Conservation (phyloP, 2,329 filamentous ascomycete species). For the Calycina herbarum region DNA sequence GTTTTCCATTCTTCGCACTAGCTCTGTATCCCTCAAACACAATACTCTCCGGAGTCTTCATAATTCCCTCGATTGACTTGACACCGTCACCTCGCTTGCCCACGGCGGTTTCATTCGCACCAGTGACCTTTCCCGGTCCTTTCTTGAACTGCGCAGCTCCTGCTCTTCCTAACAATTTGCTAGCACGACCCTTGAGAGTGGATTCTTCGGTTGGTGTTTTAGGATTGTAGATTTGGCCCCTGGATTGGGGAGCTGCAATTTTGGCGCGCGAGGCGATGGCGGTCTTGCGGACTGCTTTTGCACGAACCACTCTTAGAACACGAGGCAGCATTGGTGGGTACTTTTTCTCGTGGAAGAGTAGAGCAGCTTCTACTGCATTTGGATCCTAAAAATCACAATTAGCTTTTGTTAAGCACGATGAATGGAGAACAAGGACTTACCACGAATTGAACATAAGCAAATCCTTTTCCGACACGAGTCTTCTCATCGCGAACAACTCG, state of each 20-base stretch:
- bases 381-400: constrained; percentile 55
- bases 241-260: constrained; percentile 37
- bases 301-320: constrained; percentile 79
- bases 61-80: constrained; percentile 37
- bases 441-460: constrained; percentile 96
- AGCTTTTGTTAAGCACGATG: constrained; percentile 18
- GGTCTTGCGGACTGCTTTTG: constrained; percentile 48
- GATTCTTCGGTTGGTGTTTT: constrained; percentile 71
- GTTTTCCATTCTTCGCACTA: constrained; percentile 63
- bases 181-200: constrained; percentile 70
- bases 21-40: constrained; percentile 83
- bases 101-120: constrained; percentile 32
- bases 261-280: constrained; percentile 30
- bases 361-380: constrained; percentile 86
- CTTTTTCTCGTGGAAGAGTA: constrained; percentile 85
- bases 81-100: constrained; percentile 26
- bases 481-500: constrained; percentile 86
- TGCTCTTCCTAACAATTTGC: constrained; percentile 71
- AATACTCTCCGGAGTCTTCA: constrained; percentile 64
- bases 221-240: constrained; percentile 55
- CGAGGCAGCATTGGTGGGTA: constrained; percentile 94
- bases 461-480: constrained; percentile 92
- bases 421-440: constrained; percentile 42
- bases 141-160: constrained; percentile 49
- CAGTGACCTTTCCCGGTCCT: constrained; percentile 25